Percentiles rank a stretch among this genome's conserved stretches.
Conservation (phyloP, 2,329 filamentous ascomycete genomes). For the Fonsecaea pedrosoi region DNA sequence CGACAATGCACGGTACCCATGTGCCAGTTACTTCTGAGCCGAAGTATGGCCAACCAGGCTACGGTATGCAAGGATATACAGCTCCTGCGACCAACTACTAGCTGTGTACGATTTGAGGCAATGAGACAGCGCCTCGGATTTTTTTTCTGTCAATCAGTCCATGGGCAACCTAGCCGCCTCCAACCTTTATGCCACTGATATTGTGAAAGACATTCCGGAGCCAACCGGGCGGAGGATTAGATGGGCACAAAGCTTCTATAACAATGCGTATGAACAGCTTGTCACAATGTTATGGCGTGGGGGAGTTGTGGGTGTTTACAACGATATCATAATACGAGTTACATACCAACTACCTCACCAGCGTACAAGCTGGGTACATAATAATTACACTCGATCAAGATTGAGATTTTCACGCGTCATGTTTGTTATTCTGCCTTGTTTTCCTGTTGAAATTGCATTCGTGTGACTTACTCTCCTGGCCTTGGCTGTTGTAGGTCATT, state of each 20-base stretch:
- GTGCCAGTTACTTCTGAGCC: constrained; percentile 43
- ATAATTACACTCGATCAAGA: not conserved
- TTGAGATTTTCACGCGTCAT: not conserved
- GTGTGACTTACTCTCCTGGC: not conserved
- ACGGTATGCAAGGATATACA: constrained; percentile 27
- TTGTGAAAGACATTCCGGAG: not conserved
- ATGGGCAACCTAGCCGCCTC: not conserved
- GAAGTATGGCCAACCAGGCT: constrained; percentile 44
- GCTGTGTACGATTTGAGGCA: not conserved
- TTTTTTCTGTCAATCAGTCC: not conserved
- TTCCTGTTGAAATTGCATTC: not conserved
- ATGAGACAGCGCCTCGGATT: not conserved
- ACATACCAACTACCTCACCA: not conserved
- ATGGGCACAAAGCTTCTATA: not conserved
- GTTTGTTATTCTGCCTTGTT: not conserved
- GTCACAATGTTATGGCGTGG: not conserved
- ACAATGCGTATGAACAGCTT: not conserved
- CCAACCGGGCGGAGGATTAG: not conserved
- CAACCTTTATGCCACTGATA: not conserved
- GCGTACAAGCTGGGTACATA: not conserved
- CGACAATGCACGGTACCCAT: constrained; percentile 48
- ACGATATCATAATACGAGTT: constrained; percentile 1
- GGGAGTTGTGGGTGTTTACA: not conserved
- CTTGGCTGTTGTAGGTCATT: not conserved
- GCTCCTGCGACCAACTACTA: constrained; percentile 24